Conservation (phyloP, 164 flowering plant species). For the Magnolia sinica region DNA sequence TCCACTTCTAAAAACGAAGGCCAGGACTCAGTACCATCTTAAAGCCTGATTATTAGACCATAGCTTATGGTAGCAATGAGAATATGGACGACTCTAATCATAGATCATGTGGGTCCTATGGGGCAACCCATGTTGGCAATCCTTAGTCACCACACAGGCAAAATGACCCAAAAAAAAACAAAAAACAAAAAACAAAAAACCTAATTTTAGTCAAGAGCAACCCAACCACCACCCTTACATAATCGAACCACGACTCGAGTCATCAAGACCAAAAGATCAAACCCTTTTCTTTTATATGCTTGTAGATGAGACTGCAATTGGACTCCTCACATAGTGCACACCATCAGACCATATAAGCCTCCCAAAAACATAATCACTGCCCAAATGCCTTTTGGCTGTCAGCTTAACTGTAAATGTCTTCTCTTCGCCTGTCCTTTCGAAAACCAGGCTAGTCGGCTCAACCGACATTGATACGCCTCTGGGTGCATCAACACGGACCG, state of each 20-base stretch:
- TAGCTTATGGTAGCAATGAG: background rate
- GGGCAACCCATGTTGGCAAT: background rate
- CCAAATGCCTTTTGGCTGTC: slow-evolving; percentile 7
- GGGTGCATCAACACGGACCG: slow-evolving; percentile 30
- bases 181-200: too few species aligned
- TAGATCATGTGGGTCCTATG: background rate
- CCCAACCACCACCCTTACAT: background rate
- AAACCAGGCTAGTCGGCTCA: slow-evolving; percentile 40
- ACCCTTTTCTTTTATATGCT: background rate
- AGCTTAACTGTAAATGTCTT: slow-evolving; percentile 40
- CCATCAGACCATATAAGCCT: slow-evolving; percentile 67
- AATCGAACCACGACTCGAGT: background rate
- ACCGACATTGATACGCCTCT: slow-evolving; percentile 34
- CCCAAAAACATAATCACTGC: slow-evolving; percentile 51
- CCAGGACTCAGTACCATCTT: background rate
- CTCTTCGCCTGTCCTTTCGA: slow-evolving; percentile 50
- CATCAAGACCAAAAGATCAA: too few species aligned
- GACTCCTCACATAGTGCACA: slow-evolving; percentile 61
- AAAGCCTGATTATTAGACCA: background rate
- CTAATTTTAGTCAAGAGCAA: background rate
- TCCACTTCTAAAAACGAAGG: too few species aligned
- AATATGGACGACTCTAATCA: background rate
- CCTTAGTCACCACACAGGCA: background rate
- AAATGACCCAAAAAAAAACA: background rate
- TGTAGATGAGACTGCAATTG: slow-evolving; percentile 38